Evolutionary conservation across 108 stramenopile species (phyloP).

Genomic region (Skeletonema menzelii): DNA sequence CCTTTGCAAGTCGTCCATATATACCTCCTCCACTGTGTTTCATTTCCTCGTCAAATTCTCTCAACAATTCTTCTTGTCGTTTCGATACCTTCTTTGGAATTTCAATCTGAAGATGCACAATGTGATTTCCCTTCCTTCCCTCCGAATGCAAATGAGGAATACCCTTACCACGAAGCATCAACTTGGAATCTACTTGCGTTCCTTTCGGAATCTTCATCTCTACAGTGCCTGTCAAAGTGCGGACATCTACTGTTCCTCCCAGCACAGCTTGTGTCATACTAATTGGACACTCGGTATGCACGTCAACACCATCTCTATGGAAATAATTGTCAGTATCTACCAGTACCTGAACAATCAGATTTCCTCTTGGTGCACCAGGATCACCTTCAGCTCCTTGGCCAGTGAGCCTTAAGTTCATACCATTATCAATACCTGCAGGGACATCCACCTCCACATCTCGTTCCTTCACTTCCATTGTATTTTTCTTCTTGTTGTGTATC

Average conservation of each 20-base stretch:
- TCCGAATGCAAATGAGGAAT: constrained; percentile 69
- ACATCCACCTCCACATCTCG: constrained; percentile 84
- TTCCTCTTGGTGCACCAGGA: constrained; percentile 84
- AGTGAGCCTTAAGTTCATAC: constrained; percentile 86
- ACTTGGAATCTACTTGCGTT: constrained; percentile 87
- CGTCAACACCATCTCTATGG: constrained; percentile 81
- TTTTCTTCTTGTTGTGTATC: constrained; percentile 61
- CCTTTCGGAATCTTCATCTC: constrained; percentile 95
- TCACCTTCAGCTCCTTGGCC: constrained; percentile 95
- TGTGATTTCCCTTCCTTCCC: constrained; percentile 87
- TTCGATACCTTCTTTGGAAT: constrained; percentile 88
- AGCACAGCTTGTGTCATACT: constrained; percentile 84
- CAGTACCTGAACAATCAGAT: constrained; percentile 87
- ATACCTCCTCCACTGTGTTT: constrained; percentile 57
- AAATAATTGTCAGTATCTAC: constrained; percentile 92
- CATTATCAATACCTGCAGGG: constrained; percentile 94
- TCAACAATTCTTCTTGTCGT: constrained; percentile 91
- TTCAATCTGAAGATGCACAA: constrained; percentile 91
- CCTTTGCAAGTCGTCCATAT: constrained; percentile 65
- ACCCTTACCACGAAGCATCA: constrained; percentile 92
- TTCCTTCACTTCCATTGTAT: constrained; percentile 72
- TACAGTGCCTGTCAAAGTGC: constrained; percentile 93
- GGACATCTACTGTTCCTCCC: constrained; percentile 94
- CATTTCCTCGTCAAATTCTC: constrained; percentile 90
- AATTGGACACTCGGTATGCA: constrained; percentile 83